Evolutionary conservation across 371 early-diverging fungal genomes (phyloP).

Genomic region (Mortierella sp.): DNA sequence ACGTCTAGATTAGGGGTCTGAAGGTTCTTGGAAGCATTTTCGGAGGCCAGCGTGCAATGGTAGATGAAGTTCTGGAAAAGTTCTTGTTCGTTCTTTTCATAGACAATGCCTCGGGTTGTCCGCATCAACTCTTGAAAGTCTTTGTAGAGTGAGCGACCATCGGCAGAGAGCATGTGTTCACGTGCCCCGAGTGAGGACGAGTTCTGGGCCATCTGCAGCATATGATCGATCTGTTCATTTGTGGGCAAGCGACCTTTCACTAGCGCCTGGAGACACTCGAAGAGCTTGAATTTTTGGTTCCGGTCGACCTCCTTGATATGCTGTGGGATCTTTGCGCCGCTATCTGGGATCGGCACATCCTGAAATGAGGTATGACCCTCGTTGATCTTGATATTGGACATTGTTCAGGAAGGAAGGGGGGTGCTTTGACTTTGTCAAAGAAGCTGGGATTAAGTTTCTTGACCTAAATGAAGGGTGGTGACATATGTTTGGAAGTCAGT

Average conservation of each 20-base stretch:
- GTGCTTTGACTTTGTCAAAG: too few relatives aligned
- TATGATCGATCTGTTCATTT: conserved; percentile 62
- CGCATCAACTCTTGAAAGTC: conserved; percentile 59
- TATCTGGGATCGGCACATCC: conserved; percentile 28
- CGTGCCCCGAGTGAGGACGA: conserved; percentile 57
- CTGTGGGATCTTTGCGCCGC: conserved; percentile 41
- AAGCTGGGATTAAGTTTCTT: too few relatives aligned
- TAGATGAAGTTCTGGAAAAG: conserved; percentile 69
- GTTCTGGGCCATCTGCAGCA: conserved; percentile 56
- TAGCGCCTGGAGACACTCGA: conserved; percentile 61
- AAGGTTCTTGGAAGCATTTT: conserved; percentile 16
- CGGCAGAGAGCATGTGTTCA: conserved; percentile 59
- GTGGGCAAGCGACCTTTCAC: conserved; percentile 69
- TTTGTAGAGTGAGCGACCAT: conserved; percentile 59
- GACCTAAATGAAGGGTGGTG: too few relatives aligned
- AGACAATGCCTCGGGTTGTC: conserved; percentile 56
- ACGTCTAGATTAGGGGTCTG: conserved; percentile 16
- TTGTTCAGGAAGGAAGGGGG: not conserved
- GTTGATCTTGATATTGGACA: conserved; percentile 21
- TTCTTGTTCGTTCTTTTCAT: conserved; percentile 67
- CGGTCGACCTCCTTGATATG: conserved; percentile 34
- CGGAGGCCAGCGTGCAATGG: conserved; percentile 51
- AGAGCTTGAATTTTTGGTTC: conserved; percentile 56
- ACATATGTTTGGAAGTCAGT: too few relatives aligned
- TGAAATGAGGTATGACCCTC: conserved; percentile 25